Conservation (phyloP, 495 filamentous ascomycete species). For the Xylaria grammica region DNA sequence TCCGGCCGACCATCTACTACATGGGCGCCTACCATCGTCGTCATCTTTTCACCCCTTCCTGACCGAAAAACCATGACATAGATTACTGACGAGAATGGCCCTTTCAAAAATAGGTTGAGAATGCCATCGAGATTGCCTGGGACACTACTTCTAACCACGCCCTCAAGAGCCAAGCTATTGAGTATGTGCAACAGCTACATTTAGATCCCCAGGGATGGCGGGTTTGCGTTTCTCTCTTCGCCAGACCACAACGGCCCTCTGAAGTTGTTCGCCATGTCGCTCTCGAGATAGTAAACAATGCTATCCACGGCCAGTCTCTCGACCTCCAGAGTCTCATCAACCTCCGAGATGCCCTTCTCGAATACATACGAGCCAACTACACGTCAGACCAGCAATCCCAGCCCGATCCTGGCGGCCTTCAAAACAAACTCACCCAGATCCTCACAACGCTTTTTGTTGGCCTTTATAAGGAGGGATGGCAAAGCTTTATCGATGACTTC, state of each 20-base stretch:
- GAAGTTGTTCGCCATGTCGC: constrained; percentile 87
- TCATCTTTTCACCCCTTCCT: background rate
- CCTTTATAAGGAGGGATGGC: constrained; percentile 84
- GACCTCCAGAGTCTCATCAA: constrained; percentile 68
- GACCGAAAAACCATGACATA: background rate
- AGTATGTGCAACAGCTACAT: constrained; percentile 82
- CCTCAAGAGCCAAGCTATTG: constrained; percentile 84
- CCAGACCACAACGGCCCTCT: constrained; percentile 73
- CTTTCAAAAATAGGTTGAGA: constrained; percentile 68
- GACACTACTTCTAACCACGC: constrained; percentile 73
- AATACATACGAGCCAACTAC: constrained; percentile 77
- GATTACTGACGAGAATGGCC: background rate
- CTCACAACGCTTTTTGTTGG: constrained; percentile 88
- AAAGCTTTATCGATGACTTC: constrained; percentile 87
- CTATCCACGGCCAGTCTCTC: constrained; percentile 74
- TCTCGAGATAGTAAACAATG: constrained; percentile 90
- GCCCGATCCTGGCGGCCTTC: constrained; percentile 73
- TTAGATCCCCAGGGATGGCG: constrained; percentile 82
- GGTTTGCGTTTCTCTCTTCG: constrained; percentile 83
- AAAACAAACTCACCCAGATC: constrained; percentile 97
- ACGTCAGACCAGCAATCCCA: constrained; percentile 57
- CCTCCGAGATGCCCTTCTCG: constrained; percentile 76
- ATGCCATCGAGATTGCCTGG: constrained; percentile 89
- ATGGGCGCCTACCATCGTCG: constrained; percentile 1
- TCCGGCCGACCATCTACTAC: background rate